Evolutionary conservation across 768 basidiomycete species (phyloP), one percentile per base, ranked within the genome.

Genomic region (Pisolithus microcarpus): DNA sequence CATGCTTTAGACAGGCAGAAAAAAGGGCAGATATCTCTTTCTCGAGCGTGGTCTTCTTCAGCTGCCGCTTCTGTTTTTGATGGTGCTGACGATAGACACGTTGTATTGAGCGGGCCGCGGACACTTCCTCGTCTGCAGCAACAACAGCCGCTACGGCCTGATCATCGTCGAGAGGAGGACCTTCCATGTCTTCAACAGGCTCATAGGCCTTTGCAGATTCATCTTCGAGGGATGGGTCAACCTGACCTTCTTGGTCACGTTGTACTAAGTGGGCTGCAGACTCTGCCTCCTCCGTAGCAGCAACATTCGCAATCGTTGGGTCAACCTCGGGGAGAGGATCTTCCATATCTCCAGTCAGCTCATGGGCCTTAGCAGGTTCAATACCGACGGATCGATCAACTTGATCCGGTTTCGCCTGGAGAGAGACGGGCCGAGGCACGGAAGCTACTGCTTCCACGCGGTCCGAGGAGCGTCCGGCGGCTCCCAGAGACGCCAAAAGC

Each of bases 1-100:
- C 63, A 23, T 61, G 57, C 40, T 57, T 53, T 28, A 65, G 46
- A 40, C 67, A 76, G 13, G 52, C 50, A 19, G 39, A 9, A 46
- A 70, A 75, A 24, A 65, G 42, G 5, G 44, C 45, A 9, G 57
- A 52, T 36, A 54, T 52, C n/a, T 62, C 58, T 5, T 57, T 69
- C n/a, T 46, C 39, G 23, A 56, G 13, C n/a, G 56, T 57, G 11
- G 37, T 58, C 38, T 53, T 59, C 16, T 56, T 28, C 18, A 59
- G 57, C 13, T 39, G 47, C 2, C 40, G 23, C 16, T 43, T 53
- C 0, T 37, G 48, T 31, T 45, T 45, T 19, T 51, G 42, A 13
- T 9, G 52, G 11, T 42, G 37, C 37, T 50, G 26, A 48, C 58
- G 56, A 45, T 61, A 46, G 6, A 56, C 44, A 15, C 40, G 48